Evolutionary conservation across 2,329 filamentous ascomycete genomes (phyloP).

Genomic region (Aspergillus ruber): DNA sequence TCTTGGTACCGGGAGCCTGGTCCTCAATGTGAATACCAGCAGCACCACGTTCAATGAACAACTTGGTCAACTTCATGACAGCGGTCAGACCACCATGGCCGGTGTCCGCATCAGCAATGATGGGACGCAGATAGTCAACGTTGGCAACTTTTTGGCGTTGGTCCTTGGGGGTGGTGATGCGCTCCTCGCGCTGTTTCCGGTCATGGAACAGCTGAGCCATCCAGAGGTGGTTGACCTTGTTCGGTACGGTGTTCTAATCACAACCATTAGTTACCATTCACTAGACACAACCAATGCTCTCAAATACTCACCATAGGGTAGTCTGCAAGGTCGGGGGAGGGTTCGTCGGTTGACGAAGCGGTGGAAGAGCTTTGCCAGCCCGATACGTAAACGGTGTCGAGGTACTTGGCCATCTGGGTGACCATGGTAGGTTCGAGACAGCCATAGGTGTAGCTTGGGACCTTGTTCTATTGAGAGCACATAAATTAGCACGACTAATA

Average conservation of each 20-base stretch:
- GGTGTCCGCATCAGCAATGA: constrained; percentile 94
- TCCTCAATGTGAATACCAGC: constrained; percentile 99
- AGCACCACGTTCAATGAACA: constrained; percentile 93
- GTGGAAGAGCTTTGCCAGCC: constrained; percentile 98
- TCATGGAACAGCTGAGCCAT: constrained; percentile 99
- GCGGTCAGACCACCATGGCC: constrained; percentile 97
- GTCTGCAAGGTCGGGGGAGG: constrained; percentile 93
- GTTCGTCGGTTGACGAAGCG: constrained; percentile 89
- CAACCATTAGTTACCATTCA: neutral
- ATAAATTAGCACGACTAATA: constrained; percentile 9
- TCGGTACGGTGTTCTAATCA: constrained; percentile 82
- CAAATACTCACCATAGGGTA: constrained; percentile 72
- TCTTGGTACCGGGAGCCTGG: constrained; percentile 96
- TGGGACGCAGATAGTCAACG: constrained; percentile 89
- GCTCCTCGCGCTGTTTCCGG: constrained; percentile 96
- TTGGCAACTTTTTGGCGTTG: constrained; percentile 69
- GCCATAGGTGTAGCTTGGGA: constrained; percentile 91
- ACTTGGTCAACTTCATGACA: constrained; percentile 98
- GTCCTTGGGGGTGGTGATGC: constrained; percentile 66
- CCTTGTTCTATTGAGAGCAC: constrained; percentile 54
- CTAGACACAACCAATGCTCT: neutral
- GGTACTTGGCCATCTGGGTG: constrained; percentile 98
- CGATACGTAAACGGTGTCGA: constrained; percentile 97
- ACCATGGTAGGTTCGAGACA: constrained; percentile 97
- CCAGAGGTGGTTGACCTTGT: constrained; percentile 96